Evolutionary conservation across 2,329 filamentous ascomycete genomes (phyloP).

Genomic region (Chrysoporthe deuterocubensis): DNA sequence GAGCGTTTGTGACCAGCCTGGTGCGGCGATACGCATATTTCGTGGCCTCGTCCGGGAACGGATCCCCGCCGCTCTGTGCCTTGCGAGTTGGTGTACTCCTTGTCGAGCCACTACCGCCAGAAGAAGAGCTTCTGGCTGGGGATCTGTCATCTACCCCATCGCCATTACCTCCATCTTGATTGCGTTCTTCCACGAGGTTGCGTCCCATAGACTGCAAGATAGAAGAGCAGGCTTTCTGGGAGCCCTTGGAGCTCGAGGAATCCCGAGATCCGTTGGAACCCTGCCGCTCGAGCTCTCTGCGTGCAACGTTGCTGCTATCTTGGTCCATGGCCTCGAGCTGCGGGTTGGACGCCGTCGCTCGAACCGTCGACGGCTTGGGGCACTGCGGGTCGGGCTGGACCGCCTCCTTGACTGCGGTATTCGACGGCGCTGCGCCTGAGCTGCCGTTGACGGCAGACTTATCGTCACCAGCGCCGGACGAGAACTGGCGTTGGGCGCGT

Average conservation of each 20-base stretch:
- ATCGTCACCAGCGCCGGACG: constrained; percentile 12
- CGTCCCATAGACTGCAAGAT: constrained; percentile 19
- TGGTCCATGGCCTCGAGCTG: background rate
- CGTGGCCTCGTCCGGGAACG: constrained; percentile 12
- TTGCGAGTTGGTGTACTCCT: background rate
- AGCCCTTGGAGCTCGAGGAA: constrained; percentile 15
- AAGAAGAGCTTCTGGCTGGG: constrained; percentile 1
- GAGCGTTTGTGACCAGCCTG: constrained; percentile 13
- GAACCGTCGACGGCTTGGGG: background rate
- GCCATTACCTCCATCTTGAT: background rate
- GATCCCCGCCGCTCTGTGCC: constrained; percentile 15
- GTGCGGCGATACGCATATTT: constrained; percentile 15
- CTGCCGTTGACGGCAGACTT: background rate
- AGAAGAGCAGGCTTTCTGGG: constrained; percentile 12
- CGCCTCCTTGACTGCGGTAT: background rate
- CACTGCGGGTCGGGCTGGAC: background rate
- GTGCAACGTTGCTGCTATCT: background rate
- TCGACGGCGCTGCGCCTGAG: background rate
- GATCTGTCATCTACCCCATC: background rate
- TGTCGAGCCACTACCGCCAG: background rate
- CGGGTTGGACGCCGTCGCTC: constrained; percentile 8
- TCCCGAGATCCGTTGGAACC: background rate
- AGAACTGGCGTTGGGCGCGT: constrained; percentile 5
- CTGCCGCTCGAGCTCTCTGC: background rate
- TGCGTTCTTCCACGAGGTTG: constrained; percentile 18